phyloP scores from a whole-genome alignment of 2,329 filamentous ascomycete genomes.

The Talaromyces sp. region DNA sequence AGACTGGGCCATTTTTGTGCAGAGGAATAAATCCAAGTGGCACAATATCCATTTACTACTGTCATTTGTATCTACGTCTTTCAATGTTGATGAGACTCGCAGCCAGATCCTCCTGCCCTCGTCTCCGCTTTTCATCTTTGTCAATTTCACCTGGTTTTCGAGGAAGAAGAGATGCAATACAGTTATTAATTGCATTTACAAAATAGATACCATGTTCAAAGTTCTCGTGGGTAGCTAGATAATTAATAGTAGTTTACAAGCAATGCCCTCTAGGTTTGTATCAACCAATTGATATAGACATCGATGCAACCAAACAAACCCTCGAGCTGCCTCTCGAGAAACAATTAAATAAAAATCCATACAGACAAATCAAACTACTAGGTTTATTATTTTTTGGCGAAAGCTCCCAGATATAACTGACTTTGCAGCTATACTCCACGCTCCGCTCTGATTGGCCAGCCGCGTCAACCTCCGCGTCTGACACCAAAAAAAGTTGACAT shows the following conservation, averaged over 20 bases:
- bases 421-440: not conserved
- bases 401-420: not conserved
- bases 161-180: not conserved
- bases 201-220: not conserved
- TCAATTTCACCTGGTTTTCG: not conserved
- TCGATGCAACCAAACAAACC: not conserved
- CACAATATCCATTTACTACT: not conserved
- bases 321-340: not conserved
- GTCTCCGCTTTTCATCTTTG: not conserved
- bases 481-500: not conserved
- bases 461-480: not conserved
- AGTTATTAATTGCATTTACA: not conserved
- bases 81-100: not conserved
- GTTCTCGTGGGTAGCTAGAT: not conserved
- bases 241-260: not conserved
- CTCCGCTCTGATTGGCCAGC: not conserved
- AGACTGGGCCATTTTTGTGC: not conserved
- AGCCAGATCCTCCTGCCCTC: not conserved
- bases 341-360: not conserved
- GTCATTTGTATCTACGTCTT: not conserved
- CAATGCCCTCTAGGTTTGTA: not conserved
- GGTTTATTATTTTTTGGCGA: not conserved
- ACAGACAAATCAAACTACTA: not conserved
- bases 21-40: not conserved
- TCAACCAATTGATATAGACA: not conserved